phyloP scores from a whole-genome alignment of 306 rosid species.

The Potentilla sterilis region DNA sequence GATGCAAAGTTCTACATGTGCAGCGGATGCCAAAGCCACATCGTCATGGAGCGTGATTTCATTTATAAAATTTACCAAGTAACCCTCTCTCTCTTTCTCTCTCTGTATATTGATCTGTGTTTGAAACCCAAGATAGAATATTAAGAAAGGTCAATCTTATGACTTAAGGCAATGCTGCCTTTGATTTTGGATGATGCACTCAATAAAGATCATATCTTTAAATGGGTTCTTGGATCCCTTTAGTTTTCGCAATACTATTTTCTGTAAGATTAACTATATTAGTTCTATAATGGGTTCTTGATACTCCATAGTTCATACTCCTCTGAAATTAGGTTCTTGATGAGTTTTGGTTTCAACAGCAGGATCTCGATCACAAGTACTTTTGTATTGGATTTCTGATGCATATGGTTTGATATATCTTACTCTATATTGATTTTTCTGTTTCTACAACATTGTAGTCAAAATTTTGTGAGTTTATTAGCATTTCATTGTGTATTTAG shows the following conservation, averaged over 20 bases:
- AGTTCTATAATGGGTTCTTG: background rate
- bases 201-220: background rate
- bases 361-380: background rate
- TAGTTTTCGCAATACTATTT: too few relatives aligned
- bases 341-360: background rate
- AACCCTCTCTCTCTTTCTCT: background rate
- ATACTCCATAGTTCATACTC: background rate
- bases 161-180: background rate
- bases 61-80: background rate
- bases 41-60: background rate
- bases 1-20: background rate
- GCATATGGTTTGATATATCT: background rate
- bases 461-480: too few relatives aligned
- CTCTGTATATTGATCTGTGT: too few relatives aligned
- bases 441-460: too few relatives aligned
- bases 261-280: too few relatives aligned
- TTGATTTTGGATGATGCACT: background rate
- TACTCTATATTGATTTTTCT: too few relatives aligned
- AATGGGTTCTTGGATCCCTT: background rate
- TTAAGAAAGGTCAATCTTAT: too few relatives aligned
- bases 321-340: background rate
- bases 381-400: background rate
- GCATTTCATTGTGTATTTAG: too few relatives aligned
- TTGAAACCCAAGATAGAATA: too few relatives aligned
- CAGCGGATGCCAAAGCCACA: background rate